phyloP scores from a whole-genome alignment of 805 yeast species.

The Candida caryicola region DNA sequence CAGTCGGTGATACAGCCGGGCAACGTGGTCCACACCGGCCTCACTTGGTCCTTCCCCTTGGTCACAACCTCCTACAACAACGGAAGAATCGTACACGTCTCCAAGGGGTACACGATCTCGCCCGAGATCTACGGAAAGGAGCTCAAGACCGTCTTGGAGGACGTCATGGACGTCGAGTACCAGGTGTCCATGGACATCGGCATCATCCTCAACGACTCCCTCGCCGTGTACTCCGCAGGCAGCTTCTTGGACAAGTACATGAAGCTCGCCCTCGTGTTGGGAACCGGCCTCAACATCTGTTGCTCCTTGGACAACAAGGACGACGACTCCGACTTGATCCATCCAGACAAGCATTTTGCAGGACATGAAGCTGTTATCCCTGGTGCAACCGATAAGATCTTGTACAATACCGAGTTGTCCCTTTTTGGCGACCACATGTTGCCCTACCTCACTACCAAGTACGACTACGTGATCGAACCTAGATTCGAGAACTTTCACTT shows the following conservation, averaged over 20 bases:
- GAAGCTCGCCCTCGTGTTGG: slow-evolving; percentile 57
- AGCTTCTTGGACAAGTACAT: slow-evolving; percentile 33
- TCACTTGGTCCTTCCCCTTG: slow-evolving; percentile 60
- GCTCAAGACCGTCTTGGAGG: slow-evolving; percentile 41
- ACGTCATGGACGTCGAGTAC: slow-evolving; percentile 20
- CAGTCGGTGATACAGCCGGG: slow-evolving; percentile 15
- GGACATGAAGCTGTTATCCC: slow-evolving; percentile 2
- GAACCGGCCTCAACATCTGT: slow-evolving; percentile 66
- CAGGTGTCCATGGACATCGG: slow-evolving; percentile 35
- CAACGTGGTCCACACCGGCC: slow-evolving; percentile 36
- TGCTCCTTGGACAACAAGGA: slow-evolving; percentile 27
- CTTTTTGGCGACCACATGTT: slow-evolving; percentile 46
- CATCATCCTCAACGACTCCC: slow-evolving; percentile 58
- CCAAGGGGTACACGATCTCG: slow-evolving; percentile 57
- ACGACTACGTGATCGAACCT: slow-evolving; percentile 38
- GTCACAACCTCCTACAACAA: slow-evolving; percentile 38
- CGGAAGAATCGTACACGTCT: slow-evolving; percentile 49
- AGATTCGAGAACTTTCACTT: slow-evolving; percentile 21
- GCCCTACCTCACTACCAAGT: slow-evolving; percentile 31
- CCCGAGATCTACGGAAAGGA: slow-evolving; percentile 42
- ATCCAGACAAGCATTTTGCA: slow-evolving; percentile 12
- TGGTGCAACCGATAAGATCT: slow-evolving; percentile 9
- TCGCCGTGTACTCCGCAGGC: slow-evolving; percentile 63
- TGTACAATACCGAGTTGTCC: slow-evolving; percentile 54
- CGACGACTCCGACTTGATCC: slow-evolving; percentile 14